Conservation (phyloP, 192 early-diverging fungal genomes). For the Podila horticola region DNA sequence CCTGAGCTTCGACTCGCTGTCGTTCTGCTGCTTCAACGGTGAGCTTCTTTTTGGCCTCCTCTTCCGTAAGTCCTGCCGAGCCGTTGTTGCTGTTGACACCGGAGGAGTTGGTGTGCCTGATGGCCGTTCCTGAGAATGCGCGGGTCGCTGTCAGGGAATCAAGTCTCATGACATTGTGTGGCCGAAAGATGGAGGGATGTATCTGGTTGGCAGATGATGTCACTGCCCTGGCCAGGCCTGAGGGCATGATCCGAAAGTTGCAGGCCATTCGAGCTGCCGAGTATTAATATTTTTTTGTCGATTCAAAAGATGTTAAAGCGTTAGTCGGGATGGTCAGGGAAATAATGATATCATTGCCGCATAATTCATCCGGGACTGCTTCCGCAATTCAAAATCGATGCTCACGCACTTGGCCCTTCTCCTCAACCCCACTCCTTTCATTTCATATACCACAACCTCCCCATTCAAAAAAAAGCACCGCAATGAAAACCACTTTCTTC, state of each 20-base stretch:
- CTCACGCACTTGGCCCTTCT: not conserved
- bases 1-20: slow-evolving; percentile 34
- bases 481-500: slow-evolving; percentile 36
- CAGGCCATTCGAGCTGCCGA: not conserved
- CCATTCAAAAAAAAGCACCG: not conserved
- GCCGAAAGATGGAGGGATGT: not conserved
- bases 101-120: not conserved
- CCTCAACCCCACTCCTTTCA: too few species aligned
- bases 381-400: not conserved
- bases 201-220: not conserved
- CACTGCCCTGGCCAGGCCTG: not conserved
- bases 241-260: slow-evolving; percentile 4
- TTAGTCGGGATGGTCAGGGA: too few species aligned
- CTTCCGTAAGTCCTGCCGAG: slow-evolving; percentile 4
- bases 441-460: not conserved
- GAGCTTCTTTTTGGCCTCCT: slow-evolving; percentile 13
- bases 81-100: not conserved
- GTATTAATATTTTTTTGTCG: not conserved
- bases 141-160: not conserved
- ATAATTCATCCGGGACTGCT: too few species aligned
- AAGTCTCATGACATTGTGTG: not conserved
- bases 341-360: too few species aligned
- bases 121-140: slow-evolving; percentile 7
- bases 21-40: slow-evolving; percentile 16
- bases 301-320: not conserved